These are phyloP conservation scores for Stentor coeruleus DNA, from an alignment of 73 alveolate genomes.

Conservation along the genomic window DNA sequence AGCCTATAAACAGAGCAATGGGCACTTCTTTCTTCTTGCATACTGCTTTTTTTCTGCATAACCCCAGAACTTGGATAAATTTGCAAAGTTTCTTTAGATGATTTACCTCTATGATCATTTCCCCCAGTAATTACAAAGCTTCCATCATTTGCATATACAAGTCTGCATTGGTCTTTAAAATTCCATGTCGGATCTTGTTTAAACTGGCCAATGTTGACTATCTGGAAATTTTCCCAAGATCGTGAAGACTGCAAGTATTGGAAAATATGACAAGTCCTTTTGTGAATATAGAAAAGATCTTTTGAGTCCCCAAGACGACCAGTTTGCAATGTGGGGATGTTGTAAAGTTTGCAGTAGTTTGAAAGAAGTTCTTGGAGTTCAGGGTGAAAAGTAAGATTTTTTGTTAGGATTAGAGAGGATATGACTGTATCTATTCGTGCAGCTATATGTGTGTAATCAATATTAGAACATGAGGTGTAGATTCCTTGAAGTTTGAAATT, in stretches of 20 bases:
- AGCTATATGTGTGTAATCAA: background rate
- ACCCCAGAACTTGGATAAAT: background rate
- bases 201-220: background rate
- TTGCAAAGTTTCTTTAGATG: conserved; percentile 10
- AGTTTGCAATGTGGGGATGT: background rate
- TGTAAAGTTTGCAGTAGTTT: background rate
- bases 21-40: conserved; percentile 18
- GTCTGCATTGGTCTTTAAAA: background rate
- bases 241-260: background rate
- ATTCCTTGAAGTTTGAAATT: conserved; percentile 7
- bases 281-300: background rate
- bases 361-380: background rate
- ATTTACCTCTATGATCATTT: background rate
- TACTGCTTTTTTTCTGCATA: background rate
- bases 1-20: background rate
- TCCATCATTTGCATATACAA: background rate
- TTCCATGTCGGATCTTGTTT: background rate
- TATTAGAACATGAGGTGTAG: background rate
- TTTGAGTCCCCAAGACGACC: background rate
- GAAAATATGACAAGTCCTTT: background rate
- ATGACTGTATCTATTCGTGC: background rate
- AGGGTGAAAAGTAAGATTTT: background rate
- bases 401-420: background rate
- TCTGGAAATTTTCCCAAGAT: background rate
- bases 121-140: conserved; percentile 9